Percentiles rank a stretch among this genome's conserved stretches.
Evolutionary conservation across 768 basidiomycete genomes (phyloP).

Genomic region (Sarcodon sp.): DNA sequence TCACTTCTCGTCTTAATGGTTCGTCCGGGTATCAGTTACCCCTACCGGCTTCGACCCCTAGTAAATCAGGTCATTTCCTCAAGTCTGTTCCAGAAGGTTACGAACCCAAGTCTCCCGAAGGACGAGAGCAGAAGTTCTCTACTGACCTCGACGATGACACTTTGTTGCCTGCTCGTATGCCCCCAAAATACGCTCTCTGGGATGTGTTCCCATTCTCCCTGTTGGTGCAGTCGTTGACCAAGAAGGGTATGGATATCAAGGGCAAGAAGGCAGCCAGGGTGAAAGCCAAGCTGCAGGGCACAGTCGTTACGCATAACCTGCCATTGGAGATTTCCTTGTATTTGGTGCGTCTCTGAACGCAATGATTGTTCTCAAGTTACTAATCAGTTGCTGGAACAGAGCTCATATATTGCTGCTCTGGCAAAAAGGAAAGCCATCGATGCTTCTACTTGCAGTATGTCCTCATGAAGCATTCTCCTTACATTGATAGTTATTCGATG

Average conservation of each 20-base stretch:
- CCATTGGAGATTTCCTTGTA: conserved; percentile 63
- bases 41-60: neutral
- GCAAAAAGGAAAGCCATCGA: conserved; percentile 44
- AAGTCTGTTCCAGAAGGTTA: conserved; percentile 1
- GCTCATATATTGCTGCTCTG: conserved; percentile 51
- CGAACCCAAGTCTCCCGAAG: neutral
- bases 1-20: no score
- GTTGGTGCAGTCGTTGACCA: conserved; percentile 30
- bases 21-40: no score
- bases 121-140: conserved; percentile 8
- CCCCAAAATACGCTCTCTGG: conserved; percentile 46
- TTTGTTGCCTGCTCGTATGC: conserved; percentile 39
- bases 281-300: conserved; percentile 34
- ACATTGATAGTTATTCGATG: neutral
- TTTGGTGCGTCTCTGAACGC: conserved; percentile 26
- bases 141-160: conserved; percentile 24
- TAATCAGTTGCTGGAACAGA: conserved; percentile 28
- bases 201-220: conserved; percentile 65
- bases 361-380: neutral
- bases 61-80: neutral
- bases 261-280: conserved; percentile 51
- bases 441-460: conserved; percentile 48
- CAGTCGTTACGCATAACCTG: conserved; percentile 38
- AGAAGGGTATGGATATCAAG: conserved; percentile 34
- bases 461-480: neutral